phyloP scores from a whole-genome alignment of 1,139 yeast species.

The Magnusiomyces suaveolens region DNA sequence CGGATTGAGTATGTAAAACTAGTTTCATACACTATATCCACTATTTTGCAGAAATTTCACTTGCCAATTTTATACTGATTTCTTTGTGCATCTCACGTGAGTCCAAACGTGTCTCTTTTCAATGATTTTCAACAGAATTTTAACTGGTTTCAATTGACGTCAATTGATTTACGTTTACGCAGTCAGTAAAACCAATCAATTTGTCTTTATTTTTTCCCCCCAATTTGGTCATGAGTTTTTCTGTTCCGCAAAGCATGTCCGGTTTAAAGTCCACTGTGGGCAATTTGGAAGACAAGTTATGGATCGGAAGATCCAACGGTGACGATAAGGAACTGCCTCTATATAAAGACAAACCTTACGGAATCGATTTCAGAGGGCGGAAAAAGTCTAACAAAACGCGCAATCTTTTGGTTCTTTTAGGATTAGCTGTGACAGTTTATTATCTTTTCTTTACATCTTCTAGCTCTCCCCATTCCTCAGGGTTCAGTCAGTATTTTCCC shows the following conservation, averaged over 20 bases:
- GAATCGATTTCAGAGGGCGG: slow-evolving; percentile 13
- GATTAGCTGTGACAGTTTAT: slow-evolving; percentile 13
- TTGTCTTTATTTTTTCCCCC: no score
- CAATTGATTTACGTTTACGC: no score
- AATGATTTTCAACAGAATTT: no score
- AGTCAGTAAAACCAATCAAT: no score
- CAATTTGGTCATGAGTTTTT: slow-evolving; percentile 14
- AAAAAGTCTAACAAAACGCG: slow-evolving; percentile 14
- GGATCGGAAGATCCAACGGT: slow-evolving; percentile 11
- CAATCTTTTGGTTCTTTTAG: slow-evolving; percentile 15
- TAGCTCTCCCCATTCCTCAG: slow-evolving; percentile 2
- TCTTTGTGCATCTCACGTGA: no score
- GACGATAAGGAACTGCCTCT: slow-evolving; percentile 22
- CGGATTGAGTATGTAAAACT: no score
- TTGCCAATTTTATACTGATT: no score
- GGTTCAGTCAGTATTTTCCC: background rate
- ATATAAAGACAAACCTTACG: slow-evolving; percentile 32
- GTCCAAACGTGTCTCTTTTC: no score
- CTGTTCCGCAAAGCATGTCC: slow-evolving; percentile 11
- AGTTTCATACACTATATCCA: no score
- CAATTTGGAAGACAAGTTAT: slow-evolving; percentile 11
- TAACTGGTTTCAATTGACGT: no score
- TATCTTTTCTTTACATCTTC: slow-evolving; percentile 21
- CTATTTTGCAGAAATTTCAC: no score
- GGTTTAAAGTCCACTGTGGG: slow-evolving; percentile 11